These are phyloP conservation scores for Ceratobasidium sp. DNA, from an alignment of 1,284 basidiomycete genomes.

Conservation along the genomic window DNA sequence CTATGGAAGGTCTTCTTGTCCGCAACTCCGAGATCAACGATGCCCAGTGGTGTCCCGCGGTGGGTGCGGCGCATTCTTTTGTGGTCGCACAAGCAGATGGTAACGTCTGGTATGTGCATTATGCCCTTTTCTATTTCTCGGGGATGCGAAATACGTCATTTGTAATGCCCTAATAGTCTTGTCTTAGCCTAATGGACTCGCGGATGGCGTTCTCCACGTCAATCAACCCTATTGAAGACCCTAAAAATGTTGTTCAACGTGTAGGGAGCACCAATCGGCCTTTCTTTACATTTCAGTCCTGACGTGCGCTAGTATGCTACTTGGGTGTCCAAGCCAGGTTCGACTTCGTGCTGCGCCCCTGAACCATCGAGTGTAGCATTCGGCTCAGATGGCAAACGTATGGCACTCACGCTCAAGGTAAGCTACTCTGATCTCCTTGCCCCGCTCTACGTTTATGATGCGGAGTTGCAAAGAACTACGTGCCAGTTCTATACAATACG, in stretches of 20 bases:
- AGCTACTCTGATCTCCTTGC: background rate
- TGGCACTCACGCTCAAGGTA: conserved; percentile 40
- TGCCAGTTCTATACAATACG: conserved; percentile 34
- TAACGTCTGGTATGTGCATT: conserved; percentile 25
- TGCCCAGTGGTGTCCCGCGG: conserved; percentile 34
- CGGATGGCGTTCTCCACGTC: conserved; percentile 36
- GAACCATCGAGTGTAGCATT: conserved; percentile 38
- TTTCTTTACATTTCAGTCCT: conserved; percentile 5
- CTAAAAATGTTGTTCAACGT: conserved; percentile 34
- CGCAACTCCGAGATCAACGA: conserved; percentile 42
- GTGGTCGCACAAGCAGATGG: conserved; percentile 32
- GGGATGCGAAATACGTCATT: conserved; percentile 25
- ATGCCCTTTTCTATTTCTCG: background rate
- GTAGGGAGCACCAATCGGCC: conserved; percentile 4
- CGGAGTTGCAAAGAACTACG: conserved; percentile 18
- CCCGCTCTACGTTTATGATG: background rate
- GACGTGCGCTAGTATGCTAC: conserved; percentile 29
- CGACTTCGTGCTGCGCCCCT: conserved; percentile 17
- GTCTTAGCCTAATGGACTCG: conserved; percentile 30
- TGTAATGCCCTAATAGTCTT: background rate
- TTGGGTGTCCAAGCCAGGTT: conserved; percentile 36
- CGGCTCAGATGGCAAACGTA: conserved; percentile 21
- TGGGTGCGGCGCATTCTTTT: conserved; percentile 38
- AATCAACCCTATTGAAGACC: conserved; percentile 32
- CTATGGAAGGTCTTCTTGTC: conserved; percentile 36